These are phyloP conservation scores for Emergomyces africanus DNA, from an alignment of 2,329 filamentous ascomycete genomes.

Conservation along the genomic window DNA sequence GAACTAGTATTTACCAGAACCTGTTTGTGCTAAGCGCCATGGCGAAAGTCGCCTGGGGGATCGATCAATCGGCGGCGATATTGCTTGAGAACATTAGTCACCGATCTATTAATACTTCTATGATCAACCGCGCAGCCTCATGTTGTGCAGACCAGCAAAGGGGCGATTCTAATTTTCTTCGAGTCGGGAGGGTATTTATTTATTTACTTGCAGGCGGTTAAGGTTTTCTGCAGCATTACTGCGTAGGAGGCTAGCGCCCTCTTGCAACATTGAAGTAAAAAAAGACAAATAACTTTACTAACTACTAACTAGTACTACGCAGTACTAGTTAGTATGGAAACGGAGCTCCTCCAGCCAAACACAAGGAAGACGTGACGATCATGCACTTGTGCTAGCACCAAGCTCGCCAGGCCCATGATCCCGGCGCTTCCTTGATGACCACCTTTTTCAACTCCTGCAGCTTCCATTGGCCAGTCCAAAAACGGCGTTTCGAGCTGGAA, in stretches of 20 bases:
- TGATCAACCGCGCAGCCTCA: neutral
- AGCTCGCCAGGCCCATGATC: neutral
- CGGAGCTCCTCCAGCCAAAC: neutral
- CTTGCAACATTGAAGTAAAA: too few relatives aligned
- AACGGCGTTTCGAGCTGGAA: neutral
- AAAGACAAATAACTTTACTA: too few relatives aligned
- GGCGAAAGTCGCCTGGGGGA: neutral
- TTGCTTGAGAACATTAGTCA: neutral
- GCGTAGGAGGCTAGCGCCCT: too few relatives aligned
- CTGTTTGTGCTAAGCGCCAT: neutral
- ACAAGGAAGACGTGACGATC: neutral
- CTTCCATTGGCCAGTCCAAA: neutral
- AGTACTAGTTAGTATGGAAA: neutral
- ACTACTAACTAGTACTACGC: too few relatives aligned
- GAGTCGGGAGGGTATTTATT: neutral
- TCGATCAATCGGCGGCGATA: neutral
- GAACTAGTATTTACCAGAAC: neutral
- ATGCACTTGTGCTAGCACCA: neutral
- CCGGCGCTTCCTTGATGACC: neutral
- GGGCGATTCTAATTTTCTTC: neutral
- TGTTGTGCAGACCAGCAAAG: neutral
- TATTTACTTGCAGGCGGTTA: constrained; percentile 1
- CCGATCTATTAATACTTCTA: neutral
- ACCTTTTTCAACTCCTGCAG: neutral
- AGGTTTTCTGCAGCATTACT: neutral